Base-by-base conservation (phyloP, 192 early-diverging fungal genomes). In the Coemansia sp. region DNA sequence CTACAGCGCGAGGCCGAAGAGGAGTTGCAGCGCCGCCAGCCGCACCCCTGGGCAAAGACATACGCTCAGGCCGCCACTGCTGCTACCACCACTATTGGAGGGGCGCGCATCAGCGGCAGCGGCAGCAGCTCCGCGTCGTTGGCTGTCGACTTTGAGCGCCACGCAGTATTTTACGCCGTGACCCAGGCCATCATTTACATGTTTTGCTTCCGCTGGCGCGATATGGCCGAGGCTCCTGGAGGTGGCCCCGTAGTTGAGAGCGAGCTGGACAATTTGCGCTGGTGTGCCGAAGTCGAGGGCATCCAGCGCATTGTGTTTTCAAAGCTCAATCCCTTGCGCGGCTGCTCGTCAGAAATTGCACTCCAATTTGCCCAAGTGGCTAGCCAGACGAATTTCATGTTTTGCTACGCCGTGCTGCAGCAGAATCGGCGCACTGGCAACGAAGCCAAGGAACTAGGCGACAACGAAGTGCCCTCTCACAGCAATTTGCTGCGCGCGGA, bases 181-280 rank as follows among this genome's bases (percentile, higher is more conserved):
- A 88, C 95, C 3, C 95, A 98, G 62, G 92, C 94, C 0, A 60
- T 93, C n/a, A 74, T 99, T 47, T 99, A 98, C 70, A 87, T 96
- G 12, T 98, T 97, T 64, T 97, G 95, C 78, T 99, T 96, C 77
- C 87, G 94, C 8, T 98, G 96, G 95, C 87, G 87, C 60, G 87
- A 94, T 61, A 71, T 99, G 39, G 85, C 89, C 29, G 59, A 82
- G 49, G 84, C 78, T 10, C 12, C 53, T 1, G 62, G 29, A 10
- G 70, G 67, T 12, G 67, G 62, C 17, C 68, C 76, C 3, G 31
- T 75, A 1, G 58, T 75, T 10, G 73, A 80, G 54, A 62, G 31
- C 35, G 77, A 80, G 39, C 61, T 75, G 7, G 77, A 71, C 38
- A 60, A 59, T 15, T 40, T 80, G 64, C 64, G 66, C 17, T 93